Evolutionary conservation across 352 stramenopile genomes (phyloP), one percentile per base, ranked within the genome.

Genomic region (Phytopythium boreale): DNA sequence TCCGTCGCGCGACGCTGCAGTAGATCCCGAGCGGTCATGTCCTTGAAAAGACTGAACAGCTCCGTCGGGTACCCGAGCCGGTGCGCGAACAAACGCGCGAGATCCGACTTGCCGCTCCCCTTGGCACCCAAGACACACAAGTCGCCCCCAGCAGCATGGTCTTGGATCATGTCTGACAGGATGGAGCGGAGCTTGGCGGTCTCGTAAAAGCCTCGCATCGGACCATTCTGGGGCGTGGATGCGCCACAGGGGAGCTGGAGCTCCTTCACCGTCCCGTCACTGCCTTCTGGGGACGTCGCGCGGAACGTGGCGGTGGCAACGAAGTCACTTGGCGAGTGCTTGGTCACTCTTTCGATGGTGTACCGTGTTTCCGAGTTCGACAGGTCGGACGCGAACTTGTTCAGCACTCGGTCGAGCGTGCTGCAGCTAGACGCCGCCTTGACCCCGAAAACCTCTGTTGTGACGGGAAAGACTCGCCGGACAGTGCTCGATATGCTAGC

Each of bases 21-120:
- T 10, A 99, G 82, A 82, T 98, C 95, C 27, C 95, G 80, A 4
- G 86, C 77, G 7, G 88, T 97, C 82, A 99, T 96, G 63, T 99
- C 96, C 60, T 93, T 90, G 66, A 97, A 97, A 10, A 99, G 65
- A 61, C 82, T 93, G 57, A 98, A 97, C 22, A 98, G 67, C 63
- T 98, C 87, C 8, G 87, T 84, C 22, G 79, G 72, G 66, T 97
- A 97, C 10, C 89, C 91, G 22, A 97, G 72, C 2, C 74, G 78
- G 37, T 84, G 63, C 34, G 80, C 77, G 72, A 92, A 93, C 2
- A 89, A 66, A 4, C 87, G 71, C 27, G 78, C 79, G 3, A 97
- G 59, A 12, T 75, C 72, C 10, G 87, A 96, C 65, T 97, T 97
- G 4, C 89, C 89, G 29, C 82, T 92, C 14, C 90, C 90, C 71